A percentile compares a stretch with the other conserved stretches of the same genome.
Evolutionary conservation across 75 land plant species (phyloP).

Genomic region (Azolla pinnata): DNA sequence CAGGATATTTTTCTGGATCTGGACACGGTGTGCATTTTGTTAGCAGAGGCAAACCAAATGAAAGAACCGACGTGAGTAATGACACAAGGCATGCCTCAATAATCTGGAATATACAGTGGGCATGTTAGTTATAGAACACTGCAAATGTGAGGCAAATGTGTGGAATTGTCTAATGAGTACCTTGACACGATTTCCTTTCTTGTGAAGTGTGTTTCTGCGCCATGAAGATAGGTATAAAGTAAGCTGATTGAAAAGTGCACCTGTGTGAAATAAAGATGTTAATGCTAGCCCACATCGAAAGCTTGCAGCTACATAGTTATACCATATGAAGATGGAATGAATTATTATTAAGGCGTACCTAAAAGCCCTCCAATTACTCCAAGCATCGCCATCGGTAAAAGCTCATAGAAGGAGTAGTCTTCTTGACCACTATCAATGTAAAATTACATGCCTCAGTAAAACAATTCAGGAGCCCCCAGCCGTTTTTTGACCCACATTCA

Average conservation of each 20-base stretch:
- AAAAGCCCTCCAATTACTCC: slow-evolving; percentile 96
- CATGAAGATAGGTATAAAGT: slow-evolving; percentile 68
- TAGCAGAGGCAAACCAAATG: slow-evolving; percentile 87
- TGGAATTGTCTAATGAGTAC: slow-evolving; percentile 19
- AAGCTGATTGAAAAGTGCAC: slow-evolving; percentile 94
- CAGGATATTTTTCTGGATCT: slow-evolving; percentile 52
- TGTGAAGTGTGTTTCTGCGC: slow-evolving; percentile 82
- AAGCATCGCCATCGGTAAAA: slow-evolving; percentile 95
- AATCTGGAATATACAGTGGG: too few species aligned
- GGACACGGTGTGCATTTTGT: slow-evolving; percentile 91
- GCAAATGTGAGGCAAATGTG: too few species aligned
- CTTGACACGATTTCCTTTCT: slow-evolving; percentile 81
- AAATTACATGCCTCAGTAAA: neutral
- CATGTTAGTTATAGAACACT: too few species aligned
- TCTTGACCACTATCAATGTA: slow-evolving; percentile 72
- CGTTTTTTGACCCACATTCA: neutral
- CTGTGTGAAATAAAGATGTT: too few species aligned
- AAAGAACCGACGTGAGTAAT: slow-evolving; percentile 69
- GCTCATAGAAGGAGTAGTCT: slow-evolving; percentile 92
- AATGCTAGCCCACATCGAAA: too few species aligned
- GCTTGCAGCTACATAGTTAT: too few species aligned
- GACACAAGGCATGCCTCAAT: slow-evolving; percentile 81
- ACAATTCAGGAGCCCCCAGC: neutral
- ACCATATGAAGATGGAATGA: too few species aligned
- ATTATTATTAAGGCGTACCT: slow-evolving; percentile 52